Base-by-base conservation (phyloP, 306 rosid species). In the Canavalia gladiata region DNA sequence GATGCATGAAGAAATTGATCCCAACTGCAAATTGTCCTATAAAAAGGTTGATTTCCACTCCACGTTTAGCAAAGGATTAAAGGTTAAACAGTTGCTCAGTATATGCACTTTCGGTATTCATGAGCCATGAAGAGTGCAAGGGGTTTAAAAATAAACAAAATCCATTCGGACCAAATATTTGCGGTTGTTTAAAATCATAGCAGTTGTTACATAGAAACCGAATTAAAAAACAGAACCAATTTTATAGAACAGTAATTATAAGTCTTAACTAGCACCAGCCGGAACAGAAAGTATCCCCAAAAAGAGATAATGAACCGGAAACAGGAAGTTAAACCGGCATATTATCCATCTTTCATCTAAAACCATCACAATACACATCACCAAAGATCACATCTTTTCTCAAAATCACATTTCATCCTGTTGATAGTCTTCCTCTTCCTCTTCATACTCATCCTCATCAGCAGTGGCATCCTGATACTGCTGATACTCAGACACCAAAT, bases 381-480 rank as follows among this genome's bases (percentile, higher is more conserved):
- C 3, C n/a, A 7, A 12, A 11, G 4, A 7, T 18, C 25, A 18
- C 25, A 18, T 18, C 25, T 18, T 18, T 18, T 45, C 0, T 41
- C 67, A 49, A 49, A 47, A 67, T 84, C 69, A 84, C 11, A 74
- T 74, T 0, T 86, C 84, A 10, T 39, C 51, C 12, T 39, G 65
- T 4, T 11, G 25, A 29, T 80, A 80, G 6, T 64, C 76, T 3
- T 78, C 87, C n/a, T 84, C 84, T 18, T 90, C 93, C 12, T 89
- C 92, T 58, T 88, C 91, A 31, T 90, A 87, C 37, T 87, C 97
- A 18, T 90, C 94, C 34, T 91, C 97, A 45, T 91, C 97, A 1
- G 92, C 94, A 25, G 94, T 91, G 60, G 97, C 97, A 75, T 91
- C 97, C 59, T 91, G 97, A 81, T 91, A 91, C 77, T 91, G 97